Evolutionary conservation across 805 yeast species (phyloP).

Genomic region (Yarrowia sp.): DNA sequence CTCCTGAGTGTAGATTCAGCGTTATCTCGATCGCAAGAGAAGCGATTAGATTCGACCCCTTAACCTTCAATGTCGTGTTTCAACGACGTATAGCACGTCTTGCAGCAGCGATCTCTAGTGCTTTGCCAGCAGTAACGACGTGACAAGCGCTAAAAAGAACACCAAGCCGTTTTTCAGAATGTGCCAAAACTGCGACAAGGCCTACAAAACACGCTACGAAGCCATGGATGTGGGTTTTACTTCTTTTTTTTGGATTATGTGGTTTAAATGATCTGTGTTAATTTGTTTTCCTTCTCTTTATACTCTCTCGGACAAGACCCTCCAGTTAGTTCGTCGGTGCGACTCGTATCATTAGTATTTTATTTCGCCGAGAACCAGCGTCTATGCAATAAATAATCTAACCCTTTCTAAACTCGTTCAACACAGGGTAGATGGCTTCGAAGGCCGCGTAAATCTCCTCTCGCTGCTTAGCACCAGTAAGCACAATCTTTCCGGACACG

Average conservation of each 20-base stretch:
- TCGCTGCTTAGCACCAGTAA: conserved; percentile 98
- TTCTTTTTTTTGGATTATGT: conserved; percentile 14
- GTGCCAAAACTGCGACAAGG: not conserved
- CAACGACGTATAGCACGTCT: too few species aligned
- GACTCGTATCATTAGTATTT: conserved; percentile 17
- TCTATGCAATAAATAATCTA: conserved; percentile 36
- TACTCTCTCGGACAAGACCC: not conserved
- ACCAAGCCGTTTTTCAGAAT: not conserved
- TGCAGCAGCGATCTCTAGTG: too few species aligned
- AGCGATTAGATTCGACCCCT: too few species aligned
- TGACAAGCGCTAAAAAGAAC: too few species aligned
- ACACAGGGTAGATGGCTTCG: conserved; percentile 96
- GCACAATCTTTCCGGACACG: conserved; percentile 94
- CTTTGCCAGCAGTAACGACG: too few species aligned
- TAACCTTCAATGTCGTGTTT: too few species aligned
- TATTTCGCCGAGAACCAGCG: conserved; percentile 24
- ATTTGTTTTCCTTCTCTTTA: not conserved
- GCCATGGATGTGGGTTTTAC: not conserved
- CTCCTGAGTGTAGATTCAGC: too few species aligned
- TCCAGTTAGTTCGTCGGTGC: conserved; percentile 1
- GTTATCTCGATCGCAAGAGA: too few species aligned
- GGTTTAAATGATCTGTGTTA: conserved; percentile 5
- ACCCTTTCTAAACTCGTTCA: conserved; percentile 93
- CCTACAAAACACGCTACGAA: not conserved
- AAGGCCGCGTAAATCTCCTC: conserved; percentile 98